phyloP scores from a whole-genome alignment of 768 basidiomycete genomes.

The Boletus bicolor region DNA sequence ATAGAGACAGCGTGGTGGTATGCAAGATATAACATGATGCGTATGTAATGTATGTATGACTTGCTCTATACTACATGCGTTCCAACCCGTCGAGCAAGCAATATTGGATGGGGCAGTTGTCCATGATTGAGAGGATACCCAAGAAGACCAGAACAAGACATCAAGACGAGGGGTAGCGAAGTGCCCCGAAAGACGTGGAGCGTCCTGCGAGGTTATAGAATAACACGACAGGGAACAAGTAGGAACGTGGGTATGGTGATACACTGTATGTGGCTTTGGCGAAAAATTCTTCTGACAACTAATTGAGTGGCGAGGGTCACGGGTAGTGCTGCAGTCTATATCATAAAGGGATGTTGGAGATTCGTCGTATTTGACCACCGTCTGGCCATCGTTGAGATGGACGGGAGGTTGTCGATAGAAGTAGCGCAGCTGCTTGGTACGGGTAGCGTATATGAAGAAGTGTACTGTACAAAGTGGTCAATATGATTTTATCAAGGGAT shows the following conservation, averaged over 20 bases:
- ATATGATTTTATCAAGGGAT: background rate
- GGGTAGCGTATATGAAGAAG: constrained; percentile 24
- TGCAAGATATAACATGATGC: constrained; percentile 22
- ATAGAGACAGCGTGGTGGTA: constrained; percentile 10
- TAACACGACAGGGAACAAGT: constrained; percentile 1
- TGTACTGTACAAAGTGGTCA: constrained; percentile 20
- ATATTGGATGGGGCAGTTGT: constrained; percentile 26
- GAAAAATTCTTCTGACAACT: constrained; percentile 8
- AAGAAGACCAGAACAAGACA: constrained; percentile 31
- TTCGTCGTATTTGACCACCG: constrained; percentile 36
- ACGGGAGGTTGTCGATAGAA: constrained; percentile 31
- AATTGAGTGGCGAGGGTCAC: background rate
- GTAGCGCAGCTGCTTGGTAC: constrained; percentile 27
- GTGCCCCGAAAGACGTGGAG: background rate
- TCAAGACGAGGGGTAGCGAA: constrained; percentile 19
- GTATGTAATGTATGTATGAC: constrained; percentile 29
- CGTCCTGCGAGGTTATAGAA: constrained; percentile 8
- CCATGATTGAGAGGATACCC: constrained; percentile 21
- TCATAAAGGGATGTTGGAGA: constrained; percentile 33
- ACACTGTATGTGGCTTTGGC: constrained; percentile 13
- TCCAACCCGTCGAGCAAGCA: constrained; percentile 28
- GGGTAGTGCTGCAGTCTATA: constrained; percentile 26
- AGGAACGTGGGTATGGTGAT: constrained; percentile 4
- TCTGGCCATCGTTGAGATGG: constrained; percentile 36
- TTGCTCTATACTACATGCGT: constrained; percentile 32